Evolutionary conservation across 257 asterid genomes (phyloP).

Genomic region (Solanum lycopersicoides): DNA sequence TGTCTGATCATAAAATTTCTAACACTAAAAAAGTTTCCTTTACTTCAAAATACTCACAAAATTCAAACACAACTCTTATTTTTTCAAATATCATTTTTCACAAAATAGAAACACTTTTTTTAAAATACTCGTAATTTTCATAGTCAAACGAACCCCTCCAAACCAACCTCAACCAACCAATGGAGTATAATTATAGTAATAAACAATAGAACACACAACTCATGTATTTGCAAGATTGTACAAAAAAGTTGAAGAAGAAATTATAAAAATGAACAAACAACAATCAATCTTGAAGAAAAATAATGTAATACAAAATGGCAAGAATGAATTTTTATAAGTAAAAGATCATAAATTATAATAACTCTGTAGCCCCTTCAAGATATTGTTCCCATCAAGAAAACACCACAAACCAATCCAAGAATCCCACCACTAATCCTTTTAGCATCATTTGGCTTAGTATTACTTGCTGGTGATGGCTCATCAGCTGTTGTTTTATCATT

Average conservation of each 20-base stretch:
- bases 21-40: neutral
- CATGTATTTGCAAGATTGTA: neutral
- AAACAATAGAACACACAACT: neutral
- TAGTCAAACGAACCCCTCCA: neutral
- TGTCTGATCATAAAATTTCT: neutral
- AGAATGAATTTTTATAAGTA: neutral
- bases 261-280: neutral
- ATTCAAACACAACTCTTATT: neutral
- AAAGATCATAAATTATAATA: neutral
- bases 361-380: neutral
- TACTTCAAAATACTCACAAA: too few species aligned
- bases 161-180: neutral
- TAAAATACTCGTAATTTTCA: neutral
- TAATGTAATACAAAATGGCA: neutral
- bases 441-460: constrained; percentile 2
- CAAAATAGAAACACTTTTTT: too few species aligned
- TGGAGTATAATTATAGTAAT: neutral
- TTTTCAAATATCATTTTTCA: too few species aligned
- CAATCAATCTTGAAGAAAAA: neutral
- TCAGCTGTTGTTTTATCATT: constrained; percentile 17
- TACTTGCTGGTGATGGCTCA: constrained; percentile 1
- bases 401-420: constrained; percentile 14
- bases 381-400: constrained; percentile 6
- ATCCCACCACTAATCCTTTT: neutral
- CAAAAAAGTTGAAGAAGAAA: neutral